These are phyloP conservation scores for Candida maris DNA, from an alignment of 805 yeast species.

Conservation along the genomic window DNA sequence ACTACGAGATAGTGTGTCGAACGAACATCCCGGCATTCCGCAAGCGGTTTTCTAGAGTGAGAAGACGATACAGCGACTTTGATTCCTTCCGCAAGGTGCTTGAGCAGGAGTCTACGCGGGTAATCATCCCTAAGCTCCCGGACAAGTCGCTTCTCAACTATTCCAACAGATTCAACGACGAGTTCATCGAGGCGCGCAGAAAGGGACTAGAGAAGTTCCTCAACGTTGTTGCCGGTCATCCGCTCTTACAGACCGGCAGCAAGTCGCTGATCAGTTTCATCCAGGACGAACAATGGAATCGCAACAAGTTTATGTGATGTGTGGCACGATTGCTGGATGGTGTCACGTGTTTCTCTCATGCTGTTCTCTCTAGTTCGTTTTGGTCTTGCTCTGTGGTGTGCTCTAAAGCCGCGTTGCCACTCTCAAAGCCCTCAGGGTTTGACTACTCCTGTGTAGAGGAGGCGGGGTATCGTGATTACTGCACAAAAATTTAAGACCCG, in stretches of 20 bases:
- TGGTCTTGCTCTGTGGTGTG: too few relatives aligned
- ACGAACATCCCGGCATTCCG: constrained; percentile 90
- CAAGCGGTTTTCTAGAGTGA: constrained; percentile 57
- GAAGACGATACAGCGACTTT: constrained; percentile 88
- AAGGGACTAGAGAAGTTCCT: constrained; percentile 81
- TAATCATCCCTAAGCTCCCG: constrained; percentile 82
- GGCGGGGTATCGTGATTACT: too few relatives aligned
- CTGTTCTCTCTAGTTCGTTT: too few relatives aligned
- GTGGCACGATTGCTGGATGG: too few relatives aligned
- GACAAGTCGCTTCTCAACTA: constrained; percentile 66
- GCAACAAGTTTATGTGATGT: constrained; percentile 22
- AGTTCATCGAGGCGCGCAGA: constrained; percentile 78
- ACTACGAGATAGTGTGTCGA: constrained; percentile 83
- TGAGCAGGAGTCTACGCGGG: constrained; percentile 72
- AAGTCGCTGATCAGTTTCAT: constrained; percentile 75
- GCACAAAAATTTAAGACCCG: too few relatives aligned
- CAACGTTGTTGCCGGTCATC: constrained; percentile 82
- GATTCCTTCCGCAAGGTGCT: constrained; percentile 73
- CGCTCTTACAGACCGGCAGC: constrained; percentile 84
- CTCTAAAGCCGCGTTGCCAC: too few relatives aligned
- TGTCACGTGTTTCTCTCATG: too few relatives aligned
- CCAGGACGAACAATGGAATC: constrained; percentile 82
- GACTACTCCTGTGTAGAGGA: too few relatives aligned
- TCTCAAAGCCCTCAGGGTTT: too few relatives aligned
- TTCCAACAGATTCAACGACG: constrained; percentile 70